Evolutionary conservation across 176 grass and related monocot species (phyloP).

Genomic region (Eremochloa ophiuroides): DNA sequence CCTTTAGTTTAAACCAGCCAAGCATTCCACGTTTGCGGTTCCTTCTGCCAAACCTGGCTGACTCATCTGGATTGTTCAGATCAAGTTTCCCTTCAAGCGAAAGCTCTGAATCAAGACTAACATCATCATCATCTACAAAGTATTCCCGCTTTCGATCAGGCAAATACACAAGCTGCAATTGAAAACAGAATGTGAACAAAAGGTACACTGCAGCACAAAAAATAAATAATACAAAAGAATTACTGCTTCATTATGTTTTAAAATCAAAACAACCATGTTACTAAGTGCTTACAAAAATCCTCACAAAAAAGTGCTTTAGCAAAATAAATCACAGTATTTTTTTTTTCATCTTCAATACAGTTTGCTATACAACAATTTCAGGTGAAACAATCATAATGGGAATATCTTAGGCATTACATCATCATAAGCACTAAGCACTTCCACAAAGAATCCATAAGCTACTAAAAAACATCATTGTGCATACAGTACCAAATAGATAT

Average conservation of each 20-base stretch:
- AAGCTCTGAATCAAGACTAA: slow-evolving; percentile 83
- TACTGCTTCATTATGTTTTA: not conserved
- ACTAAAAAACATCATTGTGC: not conserved
- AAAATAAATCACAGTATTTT: not conserved
- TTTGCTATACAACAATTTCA: not conserved
- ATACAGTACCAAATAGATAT: not conserved
- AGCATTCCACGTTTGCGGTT: slow-evolving; percentile 88
- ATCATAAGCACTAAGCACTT: not conserved
- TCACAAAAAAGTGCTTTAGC: not conserved
- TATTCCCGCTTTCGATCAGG: slow-evolving; percentile 87
- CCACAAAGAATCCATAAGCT: not conserved
- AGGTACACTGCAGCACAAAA: not conserved
- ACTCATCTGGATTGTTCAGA: slow-evolving; percentile 55
- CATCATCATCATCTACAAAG: slow-evolving; percentile 62
- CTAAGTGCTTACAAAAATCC: not conserved
- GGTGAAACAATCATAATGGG: not conserved
- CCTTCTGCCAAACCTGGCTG: slow-evolving; percentile 68
- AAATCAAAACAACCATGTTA: not conserved
- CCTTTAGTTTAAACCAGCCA: slow-evolving; percentile 96
- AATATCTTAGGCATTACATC: not conserved
- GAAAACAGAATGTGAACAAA: slow-evolving; percentile 25
- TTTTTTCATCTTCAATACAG: not conserved
- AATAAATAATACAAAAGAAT: slow-evolving; percentile 8
- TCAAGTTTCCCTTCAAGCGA: slow-evolving; percentile 73
- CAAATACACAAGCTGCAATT: slow-evolving; percentile 91